Conservation (phyloP, 345 rosid genomes). For the Psidium guajava region DNA sequence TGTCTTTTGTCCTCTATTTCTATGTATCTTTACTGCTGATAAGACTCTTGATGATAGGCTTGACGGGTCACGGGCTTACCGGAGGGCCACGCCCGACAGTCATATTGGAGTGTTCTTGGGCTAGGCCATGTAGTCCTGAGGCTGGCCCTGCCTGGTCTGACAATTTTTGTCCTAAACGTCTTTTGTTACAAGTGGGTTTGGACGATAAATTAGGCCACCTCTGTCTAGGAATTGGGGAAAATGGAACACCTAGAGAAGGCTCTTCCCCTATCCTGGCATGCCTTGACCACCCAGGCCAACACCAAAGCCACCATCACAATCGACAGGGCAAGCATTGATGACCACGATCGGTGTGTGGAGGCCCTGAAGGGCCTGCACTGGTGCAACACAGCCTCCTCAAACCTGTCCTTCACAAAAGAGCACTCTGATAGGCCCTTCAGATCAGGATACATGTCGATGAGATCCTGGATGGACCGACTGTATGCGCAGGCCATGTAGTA, state of each 20-base stretch:
- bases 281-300: constrained; percentile 26
- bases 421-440: constrained; percentile 37
- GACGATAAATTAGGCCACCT: neutral
- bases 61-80: neutral
- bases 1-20: neutral
- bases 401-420: constrained; percentile 24
- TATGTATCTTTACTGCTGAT: neutral
- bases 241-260: constrained; percentile 30
- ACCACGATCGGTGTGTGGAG: constrained; percentile 36
- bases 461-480: constrained; percentile 29
- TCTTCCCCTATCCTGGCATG: constrained; percentile 32
- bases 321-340: constrained; percentile 39
- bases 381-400: constrained; percentile 20
- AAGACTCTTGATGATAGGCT: neutral
- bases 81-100: neutral
- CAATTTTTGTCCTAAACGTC: neutral
- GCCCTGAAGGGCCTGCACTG: constrained; percentile 36
- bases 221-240: neutral
- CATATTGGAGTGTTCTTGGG: neutral
- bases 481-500: constrained; percentile 34
- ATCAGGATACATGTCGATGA: constrained; percentile 40
- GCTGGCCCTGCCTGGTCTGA: neutral
- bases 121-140: neutral
- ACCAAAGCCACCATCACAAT: constrained; percentile 31
- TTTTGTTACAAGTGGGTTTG: neutral